Conservation (phyloP, 2,329 filamentous ascomycete genomes). For the Fusarium illudens region DNA sequence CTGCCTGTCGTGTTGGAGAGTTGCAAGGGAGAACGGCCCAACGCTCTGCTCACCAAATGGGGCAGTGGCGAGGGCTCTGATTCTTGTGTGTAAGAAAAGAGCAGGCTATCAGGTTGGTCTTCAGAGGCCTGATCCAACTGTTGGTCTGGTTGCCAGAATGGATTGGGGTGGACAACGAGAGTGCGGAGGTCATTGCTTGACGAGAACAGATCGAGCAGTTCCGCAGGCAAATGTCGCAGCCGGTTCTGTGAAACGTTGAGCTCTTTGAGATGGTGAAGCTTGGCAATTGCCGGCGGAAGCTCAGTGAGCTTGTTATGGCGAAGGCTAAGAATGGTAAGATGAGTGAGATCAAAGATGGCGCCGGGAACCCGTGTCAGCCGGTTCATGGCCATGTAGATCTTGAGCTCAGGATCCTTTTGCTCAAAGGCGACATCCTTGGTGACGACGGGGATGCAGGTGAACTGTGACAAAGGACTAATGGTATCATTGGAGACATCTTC, state of each 20-base stretch:
- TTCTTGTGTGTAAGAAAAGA: slow-evolving; percentile 18
- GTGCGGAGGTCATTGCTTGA: slow-evolving; percentile 55
- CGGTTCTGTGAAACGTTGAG: slow-evolving; percentile 74
- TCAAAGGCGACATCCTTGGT: slow-evolving; percentile 67
- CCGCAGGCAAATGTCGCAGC: slow-evolving; percentile 67
- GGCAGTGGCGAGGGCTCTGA: slow-evolving; percentile 10
- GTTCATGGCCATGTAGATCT: slow-evolving; percentile 70
- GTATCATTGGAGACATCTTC: slow-evolving; percentile 63
- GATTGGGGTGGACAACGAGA: slow-evolving; percentile 70
- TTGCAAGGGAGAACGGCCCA: slow-evolving; percentile 47
- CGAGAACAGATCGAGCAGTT: slow-evolving; percentile 66
- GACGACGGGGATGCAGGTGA: slow-evolving; percentile 63
- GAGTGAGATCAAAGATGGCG: slow-evolving; percentile 67
- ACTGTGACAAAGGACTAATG: slow-evolving; percentile 63
- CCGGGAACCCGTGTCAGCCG: slow-evolving; percentile 63
- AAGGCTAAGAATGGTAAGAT: slow-evolving; percentile 71
- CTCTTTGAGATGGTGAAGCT: slow-evolving; percentile 65
- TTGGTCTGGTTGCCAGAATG: slow-evolving; percentile 58
- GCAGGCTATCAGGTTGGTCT: slow-evolving; percentile 3
- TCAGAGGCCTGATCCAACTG: slow-evolving; percentile 8
- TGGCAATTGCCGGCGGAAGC: slow-evolving; percentile 67
- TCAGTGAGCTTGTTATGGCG: slow-evolving; percentile 69
- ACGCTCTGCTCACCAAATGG: slow-evolving; percentile 35
- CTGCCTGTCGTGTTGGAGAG: slow-evolving; percentile 43
- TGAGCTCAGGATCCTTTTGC: slow-evolving; percentile 65